Conservation (phyloP, 768 basidiomycete genomes). For the Neoboletus brunneissimus region DNA sequence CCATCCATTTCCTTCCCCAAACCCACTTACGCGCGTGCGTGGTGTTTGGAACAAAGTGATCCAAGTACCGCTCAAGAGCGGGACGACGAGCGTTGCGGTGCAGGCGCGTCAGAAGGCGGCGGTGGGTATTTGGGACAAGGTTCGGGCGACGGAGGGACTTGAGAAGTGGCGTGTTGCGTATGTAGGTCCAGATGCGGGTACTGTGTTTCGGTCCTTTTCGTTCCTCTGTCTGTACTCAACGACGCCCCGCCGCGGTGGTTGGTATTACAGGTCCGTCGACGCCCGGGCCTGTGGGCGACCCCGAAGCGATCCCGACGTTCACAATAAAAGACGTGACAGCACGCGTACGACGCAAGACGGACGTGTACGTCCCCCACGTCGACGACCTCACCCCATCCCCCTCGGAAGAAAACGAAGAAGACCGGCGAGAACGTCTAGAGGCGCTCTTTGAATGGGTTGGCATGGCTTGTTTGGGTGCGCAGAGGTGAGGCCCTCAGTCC, state of each 20-base stretch:
- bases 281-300: neutral
- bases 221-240: neutral
- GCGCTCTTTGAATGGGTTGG: constrained; percentile 72
- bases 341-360: constrained; percentile 20
- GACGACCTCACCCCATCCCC: constrained; percentile 26
- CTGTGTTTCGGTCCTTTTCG: constrained; percentile 7
- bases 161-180: constrained; percentile 47
- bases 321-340: constrained; percentile 20
- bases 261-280: neutral
- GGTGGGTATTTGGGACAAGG: constrained; percentile 49
- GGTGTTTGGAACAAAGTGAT: constrained; percentile 39
- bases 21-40: too few species aligned
- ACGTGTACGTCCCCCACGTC: constrained; percentile 42
- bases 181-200: constrained; percentile 28
- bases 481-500: constrained; percentile 42
- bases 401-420: constrained; percentile 39
- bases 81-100: constrained; percentile 36
- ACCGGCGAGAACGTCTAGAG: constrained; percentile 46
- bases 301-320: neutral
- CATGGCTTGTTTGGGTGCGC: constrained; percentile 62
- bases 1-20: too few species aligned
- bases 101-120: constrained; percentile 40
- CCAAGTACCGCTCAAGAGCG: constrained; percentile 41
- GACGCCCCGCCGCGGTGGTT: neutral
- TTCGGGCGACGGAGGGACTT: constrained; percentile 33